A percentile compares a stretch with the other conserved stretches of the same genome.
Conservation (phyloP, 2,329 filamentous ascomycete species). For the Exophiala dermatitidis region DNA sequence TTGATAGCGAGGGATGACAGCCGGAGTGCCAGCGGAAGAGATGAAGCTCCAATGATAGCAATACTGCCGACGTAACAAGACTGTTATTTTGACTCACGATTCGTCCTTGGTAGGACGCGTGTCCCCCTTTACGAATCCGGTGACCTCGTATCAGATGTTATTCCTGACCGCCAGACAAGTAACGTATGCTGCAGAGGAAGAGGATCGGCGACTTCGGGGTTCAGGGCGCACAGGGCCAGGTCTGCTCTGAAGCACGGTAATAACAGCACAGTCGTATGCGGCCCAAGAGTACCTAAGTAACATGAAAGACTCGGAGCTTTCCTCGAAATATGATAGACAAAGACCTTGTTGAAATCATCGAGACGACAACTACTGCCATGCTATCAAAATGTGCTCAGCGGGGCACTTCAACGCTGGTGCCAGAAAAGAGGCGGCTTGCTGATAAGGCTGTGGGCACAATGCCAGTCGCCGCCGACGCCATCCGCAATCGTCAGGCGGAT, state of each 20-base stretch:
- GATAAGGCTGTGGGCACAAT: neutral
- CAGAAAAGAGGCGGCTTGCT: neutral
- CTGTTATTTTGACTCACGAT: slow-evolving; percentile 5
- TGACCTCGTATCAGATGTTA: neutral
- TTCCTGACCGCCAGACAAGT: neutral
- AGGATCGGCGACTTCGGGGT: neutral
- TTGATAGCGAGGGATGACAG: neutral
- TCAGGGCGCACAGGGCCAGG: neutral
- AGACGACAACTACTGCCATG: too few relatives aligned
- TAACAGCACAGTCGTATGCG: neutral
- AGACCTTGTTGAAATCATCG: too few relatives aligned
- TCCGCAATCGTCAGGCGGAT: neutral
- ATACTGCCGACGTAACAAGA: neutral
- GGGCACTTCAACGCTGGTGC: neutral
- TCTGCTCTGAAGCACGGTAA: neutral
- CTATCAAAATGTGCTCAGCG: neutral
- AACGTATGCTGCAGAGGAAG: neutral
- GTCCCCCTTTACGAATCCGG: neutral
- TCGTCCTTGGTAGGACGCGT: neutral
- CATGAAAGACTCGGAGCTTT: too few relatives aligned
- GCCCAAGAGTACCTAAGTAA: neutral
- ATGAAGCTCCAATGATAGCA: neutral
- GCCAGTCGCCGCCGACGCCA: neutral
- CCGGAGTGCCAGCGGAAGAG: neutral
- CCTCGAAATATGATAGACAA: too few relatives aligned